These are phyloP conservation scores for Phaeophleospora eucalypticola DNA, from an alignment of 2,329 filamentous ascomycete genomes.

Conservation along the genomic window DNA sequence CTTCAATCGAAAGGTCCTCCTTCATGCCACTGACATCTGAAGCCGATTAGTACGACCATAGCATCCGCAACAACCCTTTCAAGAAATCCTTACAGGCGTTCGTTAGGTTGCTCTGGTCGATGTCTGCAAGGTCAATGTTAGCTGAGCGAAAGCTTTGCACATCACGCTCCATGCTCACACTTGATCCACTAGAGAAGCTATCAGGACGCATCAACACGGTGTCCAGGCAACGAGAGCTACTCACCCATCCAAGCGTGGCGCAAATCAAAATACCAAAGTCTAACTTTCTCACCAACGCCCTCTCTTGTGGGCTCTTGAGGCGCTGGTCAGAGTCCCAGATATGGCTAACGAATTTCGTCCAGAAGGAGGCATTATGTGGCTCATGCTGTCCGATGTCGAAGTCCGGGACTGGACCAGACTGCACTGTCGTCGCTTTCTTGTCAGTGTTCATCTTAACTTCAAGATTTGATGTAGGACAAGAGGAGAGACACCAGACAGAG, in stretches of 20 bases:
- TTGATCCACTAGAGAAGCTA: slow-evolving; percentile 4
- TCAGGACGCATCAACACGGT: background rate
- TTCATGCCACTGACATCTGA: slow-evolving; percentile 38
- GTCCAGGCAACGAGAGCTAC: background rate
- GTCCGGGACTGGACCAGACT: slow-evolving; percentile 1
- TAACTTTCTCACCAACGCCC: slow-evolving; percentile 7
- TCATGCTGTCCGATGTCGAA: slow-evolving; percentile 3
- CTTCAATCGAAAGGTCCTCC: slow-evolving; percentile 35
- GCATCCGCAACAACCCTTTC: background rate
- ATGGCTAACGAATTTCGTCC: slow-evolving; percentile 10
- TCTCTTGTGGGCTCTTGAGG: slow-evolving; percentile 10
- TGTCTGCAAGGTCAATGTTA: slow-evolving; percentile 1
- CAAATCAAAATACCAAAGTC: slow-evolving; percentile 12
- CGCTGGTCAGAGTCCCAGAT: slow-evolving; percentile 12
- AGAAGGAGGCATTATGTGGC: slow-evolving; percentile 4
- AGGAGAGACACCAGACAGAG: background rate
- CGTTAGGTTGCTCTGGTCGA: slow-evolving; percentile 10
- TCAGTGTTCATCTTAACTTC: slow-evolving; percentile 1
- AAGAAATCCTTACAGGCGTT: slow-evolving; percentile 11
- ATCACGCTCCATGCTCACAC: background rate
- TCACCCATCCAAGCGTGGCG: slow-evolving; percentile 8
- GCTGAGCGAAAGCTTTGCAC: background rate
- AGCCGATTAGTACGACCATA: background rate
- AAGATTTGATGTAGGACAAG: background rate
- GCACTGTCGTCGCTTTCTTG: slow-evolving; percentile 5